Evolutionary conservation across 129 eudicot species (phyloP), one percentile per base, ranked within the genome.

Genomic region (Flaveria linearis): DNA sequence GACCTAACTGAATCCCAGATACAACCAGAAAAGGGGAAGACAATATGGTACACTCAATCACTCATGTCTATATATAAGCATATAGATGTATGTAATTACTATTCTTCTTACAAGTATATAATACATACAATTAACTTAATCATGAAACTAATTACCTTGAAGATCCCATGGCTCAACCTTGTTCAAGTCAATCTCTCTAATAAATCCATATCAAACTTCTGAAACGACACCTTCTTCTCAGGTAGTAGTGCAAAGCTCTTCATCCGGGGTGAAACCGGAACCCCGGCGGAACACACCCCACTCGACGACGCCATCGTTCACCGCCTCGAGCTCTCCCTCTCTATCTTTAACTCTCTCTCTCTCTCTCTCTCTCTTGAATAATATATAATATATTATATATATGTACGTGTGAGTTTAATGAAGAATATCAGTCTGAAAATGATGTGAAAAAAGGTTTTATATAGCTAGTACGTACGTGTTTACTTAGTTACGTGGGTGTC

Each of bases 151-250:
- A 30, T 6, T 70, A 93, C 98, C 97, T 90, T 93, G 98, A 74
- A 93, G 91, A 57, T 93, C 98, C 98, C 98, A 93, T 52, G 98
- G 98, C 86, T 93, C 98, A 22, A 88, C 83, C 86, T 93, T 93
- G 49, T 93, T 93, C 84, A 93, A 87, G 78, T 93, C 97, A 18
- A 93, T 83, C 63, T 93, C 98, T 50, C 97, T 57, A 30, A 93
- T 88, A 50, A 93, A 65, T 93, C 98, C 98, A 93, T 93, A 25
- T 93, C 97, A 50, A 93, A 93, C 82, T 90, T 93, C 79, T 93
- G 88, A 67, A 93, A 93, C 2, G 86, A 83, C 45, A 93, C 57
- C 82, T 90, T 93, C 86, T 88, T 93, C 96, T 93, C 88, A 93
- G 77, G 86, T 93, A 93, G 79, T 90, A 93, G 71, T 93, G 98